These are phyloP conservation scores for Antarctomyces pellizariae DNA, from an alignment of 495 filamentous ascomycete genomes.

Conservation along the genomic window DNA sequence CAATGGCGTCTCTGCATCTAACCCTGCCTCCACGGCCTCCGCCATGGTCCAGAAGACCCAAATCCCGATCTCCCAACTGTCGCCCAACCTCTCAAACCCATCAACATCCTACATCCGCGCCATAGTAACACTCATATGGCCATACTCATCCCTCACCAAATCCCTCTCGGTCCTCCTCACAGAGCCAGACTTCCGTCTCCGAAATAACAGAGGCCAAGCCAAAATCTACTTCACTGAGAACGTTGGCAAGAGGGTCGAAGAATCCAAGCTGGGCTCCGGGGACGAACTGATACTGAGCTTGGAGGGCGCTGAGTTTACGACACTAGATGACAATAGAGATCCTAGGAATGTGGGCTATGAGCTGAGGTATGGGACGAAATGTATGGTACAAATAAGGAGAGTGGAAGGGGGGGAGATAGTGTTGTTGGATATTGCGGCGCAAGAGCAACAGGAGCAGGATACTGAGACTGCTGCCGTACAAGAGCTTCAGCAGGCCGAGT, in stretches of 20 bases:
- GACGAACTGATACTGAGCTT: conserved; percentile 51
- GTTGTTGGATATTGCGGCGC: too few relatives aligned
- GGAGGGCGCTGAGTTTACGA: conserved; percentile 39
- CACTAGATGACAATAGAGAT: too few relatives aligned
- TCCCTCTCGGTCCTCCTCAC: conserved; percentile 55
- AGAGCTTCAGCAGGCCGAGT: conserved; percentile 9
- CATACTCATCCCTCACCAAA: conserved; percentile 53
- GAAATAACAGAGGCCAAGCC: conserved; percentile 59
- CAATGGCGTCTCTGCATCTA: too few relatives aligned
- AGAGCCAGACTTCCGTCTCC: conserved; percentile 71
- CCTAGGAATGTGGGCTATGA: too few relatives aligned
- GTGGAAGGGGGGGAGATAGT: too few relatives aligned
- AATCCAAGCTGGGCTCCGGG: conserved; percentile 43
- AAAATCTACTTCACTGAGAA: conserved; percentile 51
- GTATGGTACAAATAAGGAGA: too few relatives aligned
- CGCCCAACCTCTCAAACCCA: conserved; percentile 20
- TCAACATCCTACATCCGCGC: conserved; percentile 25
- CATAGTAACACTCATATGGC: conserved; percentile 72
- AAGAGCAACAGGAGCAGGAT: too few relatives aligned
- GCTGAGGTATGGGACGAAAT: too few relatives aligned
- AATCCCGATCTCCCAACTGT: conserved; percentile 44
- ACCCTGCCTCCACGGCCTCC: too few relatives aligned
- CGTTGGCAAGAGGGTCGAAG: conserved; percentile 44
- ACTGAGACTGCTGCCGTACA: too few relatives aligned
- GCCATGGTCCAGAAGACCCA: too few relatives aligned